A percentile compares a stretch with the other conserved stretches of the same genome.
These are phyloP conservation scores for Exsudoporus floridanus DNA, from an alignment of 1,284 basidiomycete species.

Conservation along the genomic window DNA sequence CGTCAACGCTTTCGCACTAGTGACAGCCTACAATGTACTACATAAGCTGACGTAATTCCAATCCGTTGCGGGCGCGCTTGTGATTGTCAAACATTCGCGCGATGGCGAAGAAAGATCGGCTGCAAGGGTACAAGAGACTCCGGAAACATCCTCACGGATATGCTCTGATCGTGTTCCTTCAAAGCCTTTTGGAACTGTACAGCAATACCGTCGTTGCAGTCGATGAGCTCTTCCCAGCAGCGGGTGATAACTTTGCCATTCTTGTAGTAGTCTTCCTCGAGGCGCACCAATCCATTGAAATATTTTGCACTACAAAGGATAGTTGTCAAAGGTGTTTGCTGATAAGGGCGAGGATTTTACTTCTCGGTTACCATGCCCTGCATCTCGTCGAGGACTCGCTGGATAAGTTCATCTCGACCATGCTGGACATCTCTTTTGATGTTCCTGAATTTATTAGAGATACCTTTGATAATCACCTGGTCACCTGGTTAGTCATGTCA, in stretches of 20 bases:
- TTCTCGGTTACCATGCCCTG: slow-evolving; percentile 19
- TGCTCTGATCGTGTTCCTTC: slow-evolving; percentile 39
- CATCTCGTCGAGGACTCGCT: slow-evolving; percentile 43
- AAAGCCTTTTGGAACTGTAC: slow-evolving; percentile 32
- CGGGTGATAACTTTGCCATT: slow-evolving; percentile 33
- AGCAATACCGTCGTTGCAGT: slow-evolving; percentile 33
- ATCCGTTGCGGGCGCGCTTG: background rate
- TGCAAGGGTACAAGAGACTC: slow-evolving; percentile 31
- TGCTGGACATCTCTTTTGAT: slow-evolving; percentile 43
- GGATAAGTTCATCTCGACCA: slow-evolving; percentile 43
- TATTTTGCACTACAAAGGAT: slow-evolving; percentile 35
- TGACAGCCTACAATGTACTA: background rate
- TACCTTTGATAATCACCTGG: slow-evolving; percentile 45
- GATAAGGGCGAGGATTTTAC: slow-evolving; percentile 6
- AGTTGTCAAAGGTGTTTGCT: slow-evolving; percentile 1
- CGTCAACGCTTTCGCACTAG: slow-evolving; percentile 1
- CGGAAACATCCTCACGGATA: slow-evolving; percentile 40
- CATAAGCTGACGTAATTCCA: background rate
- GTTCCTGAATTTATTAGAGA: slow-evolving; percentile 42
- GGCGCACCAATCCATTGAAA: slow-evolving; percentile 41
- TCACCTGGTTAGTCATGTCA: slow-evolving; percentile 10
- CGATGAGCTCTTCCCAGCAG: slow-evolving; percentile 38
- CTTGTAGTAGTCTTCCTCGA: slow-evolving; percentile 45
- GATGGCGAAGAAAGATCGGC: slow-evolving; percentile 16
- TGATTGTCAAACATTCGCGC: slow-evolving; percentile 6